Base-by-base conservation (phyloP, 2,329 filamentous ascomycete genomes). In the Hypoxylon sp. region DNA sequence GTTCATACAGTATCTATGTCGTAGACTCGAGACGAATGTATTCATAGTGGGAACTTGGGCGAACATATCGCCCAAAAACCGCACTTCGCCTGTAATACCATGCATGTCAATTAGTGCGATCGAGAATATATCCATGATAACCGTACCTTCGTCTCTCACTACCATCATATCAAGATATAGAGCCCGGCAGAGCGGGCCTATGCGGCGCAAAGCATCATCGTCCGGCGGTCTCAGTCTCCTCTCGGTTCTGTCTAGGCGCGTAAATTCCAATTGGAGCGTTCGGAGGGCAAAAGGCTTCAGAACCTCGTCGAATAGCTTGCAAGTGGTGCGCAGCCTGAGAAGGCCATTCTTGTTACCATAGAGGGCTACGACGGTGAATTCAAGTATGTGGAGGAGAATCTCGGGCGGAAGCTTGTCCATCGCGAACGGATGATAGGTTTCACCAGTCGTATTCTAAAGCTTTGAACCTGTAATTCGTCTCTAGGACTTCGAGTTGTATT, bases 121-220 rank as follows among this genome's bases (percentile, higher is more conserved):
- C 11, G 58, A 40, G n/a, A 6, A 61, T n/a, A 6, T 7, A 27
- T 17, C 11, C 14, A 4, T 2, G 5, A 27, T 40, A 22, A 20
- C 70, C 82, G 70, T 77, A 86, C 85, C 74, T 59, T 86, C 84
- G 72, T 87, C 85, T 70, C 85, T 81, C 40, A 87, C 75, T 14
- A 86, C 80, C 83, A 85, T 86, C 74, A 87, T 76, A 72, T 88
- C 85, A 53, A 87, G 79, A 64, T 84, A 85, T 3, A 88, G 72
- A 31, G 83, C 82, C 70, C 82, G 82, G 79, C 84, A 85, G n/a
- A 84, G 77, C 31, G 81, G 79, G 2, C 83, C 85, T 55, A 85
- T 79, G 2, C 81, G 82, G 69, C 81, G 79, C n/a, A 87, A 74
- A 6, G 81, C 81, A 72, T 81, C 78, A n/a, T 80, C 66, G 56